These are phyloP conservation scores for Xanthoconium separans DNA, from an alignment of 1,284 basidiomycete species.

Conservation along the genomic window DNA sequence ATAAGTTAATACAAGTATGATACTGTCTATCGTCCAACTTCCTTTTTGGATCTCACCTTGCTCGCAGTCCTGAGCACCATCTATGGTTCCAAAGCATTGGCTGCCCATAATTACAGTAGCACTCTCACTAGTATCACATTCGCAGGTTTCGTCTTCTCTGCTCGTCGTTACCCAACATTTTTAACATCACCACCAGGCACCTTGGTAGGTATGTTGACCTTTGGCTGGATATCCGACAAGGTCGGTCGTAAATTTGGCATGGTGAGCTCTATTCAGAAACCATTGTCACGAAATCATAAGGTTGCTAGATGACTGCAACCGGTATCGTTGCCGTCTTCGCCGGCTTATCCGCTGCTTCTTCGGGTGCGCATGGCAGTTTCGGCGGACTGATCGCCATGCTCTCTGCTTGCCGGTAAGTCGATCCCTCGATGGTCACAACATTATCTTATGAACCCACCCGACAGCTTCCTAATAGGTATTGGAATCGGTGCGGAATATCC, in stretches of 20 bases:
- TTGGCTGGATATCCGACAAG: constrained; percentile 82
- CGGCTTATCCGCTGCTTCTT: constrained; percentile 78
- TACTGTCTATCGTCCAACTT: neutral
- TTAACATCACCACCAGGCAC: constrained; percentile 39
- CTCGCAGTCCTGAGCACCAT: constrained; percentile 59
- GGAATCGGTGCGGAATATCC: constrained; percentile 91
- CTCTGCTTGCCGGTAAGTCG: constrained; percentile 68
- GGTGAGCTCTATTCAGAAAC: constrained; percentile 42
- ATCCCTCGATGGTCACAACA: neutral
- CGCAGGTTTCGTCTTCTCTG: constrained; percentile 48
- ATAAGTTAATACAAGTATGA: constrained; percentile 54
- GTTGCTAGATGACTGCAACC: constrained; percentile 66
- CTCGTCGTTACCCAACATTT: neutral
- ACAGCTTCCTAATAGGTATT: constrained; percentile 76
- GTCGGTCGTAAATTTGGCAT: constrained; percentile 88
- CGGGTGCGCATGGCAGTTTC: constrained; percentile 73
- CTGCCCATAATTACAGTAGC: constrained; percentile 55
- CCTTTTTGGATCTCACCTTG: constrained; percentile 1
- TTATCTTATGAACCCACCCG: neutral
- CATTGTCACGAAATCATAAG: neutral
- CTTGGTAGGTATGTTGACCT: constrained; percentile 76
- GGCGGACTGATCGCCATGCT: constrained; percentile 76
- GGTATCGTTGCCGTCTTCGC: constrained; percentile 81
- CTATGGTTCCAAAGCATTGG: constrained; percentile 56
- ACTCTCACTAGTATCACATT: constrained; percentile 70